A percentile compares a stretch with the other conserved stretches of the same genome.
Evolutionary conservation across 495 filamentous ascomycete species (phyloP).

Genomic region (Penicillium cinerascens): DNA sequence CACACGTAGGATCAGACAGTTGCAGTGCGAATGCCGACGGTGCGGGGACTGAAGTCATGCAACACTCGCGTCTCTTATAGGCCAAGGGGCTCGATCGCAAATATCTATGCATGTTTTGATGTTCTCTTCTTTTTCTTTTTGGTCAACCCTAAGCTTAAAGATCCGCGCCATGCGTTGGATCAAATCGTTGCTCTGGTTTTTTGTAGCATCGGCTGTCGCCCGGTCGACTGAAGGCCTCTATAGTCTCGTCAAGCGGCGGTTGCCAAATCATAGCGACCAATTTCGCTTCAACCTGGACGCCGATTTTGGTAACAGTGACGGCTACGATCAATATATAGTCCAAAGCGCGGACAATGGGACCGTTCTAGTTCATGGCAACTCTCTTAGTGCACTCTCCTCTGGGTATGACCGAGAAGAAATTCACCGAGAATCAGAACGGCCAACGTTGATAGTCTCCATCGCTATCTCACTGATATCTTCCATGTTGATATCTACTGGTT

Average conservation of each 20-base stretch:
- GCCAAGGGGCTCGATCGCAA: background rate
- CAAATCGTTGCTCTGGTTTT: slow-evolving; percentile 8
- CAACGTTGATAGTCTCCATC: slow-evolving; percentile 36
- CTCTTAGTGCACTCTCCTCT: slow-evolving; percentile 43
- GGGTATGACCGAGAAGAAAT: slow-evolving; percentile 26
- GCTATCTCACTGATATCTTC: slow-evolving; percentile 45
- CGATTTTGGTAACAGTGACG: slow-evolving; percentile 12
- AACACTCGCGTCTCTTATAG: background rate
- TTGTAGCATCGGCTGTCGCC: slow-evolving; percentile 11
- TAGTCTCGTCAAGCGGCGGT: slow-evolving; percentile 42
- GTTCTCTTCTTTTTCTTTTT: background rate
- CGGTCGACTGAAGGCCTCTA: slow-evolving; percentile 42
- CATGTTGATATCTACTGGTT: slow-evolving; percentile 55
- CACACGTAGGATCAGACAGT: slow-evolving; percentile 14
- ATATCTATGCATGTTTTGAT: background rate
- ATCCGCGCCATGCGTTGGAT: slow-evolving; percentile 10
- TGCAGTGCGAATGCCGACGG: slow-evolving; percentile 7
- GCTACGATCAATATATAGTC: slow-evolving; percentile 44
- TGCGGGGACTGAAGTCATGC: slow-evolving; percentile 12
- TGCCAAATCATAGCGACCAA: slow-evolving; percentile 39
- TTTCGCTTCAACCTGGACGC: slow-evolving; percentile 38
- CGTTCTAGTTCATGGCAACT: slow-evolving; percentile 44
- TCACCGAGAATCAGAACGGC: background rate
- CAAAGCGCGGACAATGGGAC: slow-evolving; percentile 34
- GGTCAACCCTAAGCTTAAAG: too few relatives aligned